Evolutionary conservation across 1,284 basidiomycete genomes (phyloP).

Genomic region (Ustilago loliicola): DNA sequence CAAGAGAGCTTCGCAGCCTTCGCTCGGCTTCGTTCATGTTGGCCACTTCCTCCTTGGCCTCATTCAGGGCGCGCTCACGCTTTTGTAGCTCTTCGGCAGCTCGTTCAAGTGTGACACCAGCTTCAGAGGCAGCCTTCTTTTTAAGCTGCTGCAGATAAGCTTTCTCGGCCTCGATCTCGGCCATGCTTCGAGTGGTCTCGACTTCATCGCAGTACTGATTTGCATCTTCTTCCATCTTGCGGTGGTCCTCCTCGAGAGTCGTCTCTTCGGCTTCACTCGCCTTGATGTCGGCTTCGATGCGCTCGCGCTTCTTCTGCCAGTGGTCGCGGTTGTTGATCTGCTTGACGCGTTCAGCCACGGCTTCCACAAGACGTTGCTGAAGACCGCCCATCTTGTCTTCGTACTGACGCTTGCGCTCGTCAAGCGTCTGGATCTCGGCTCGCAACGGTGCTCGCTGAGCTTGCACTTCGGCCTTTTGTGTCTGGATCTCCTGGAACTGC

Average conservation of each 20-base stretch:
- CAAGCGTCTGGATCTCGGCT: constrained; percentile 66
- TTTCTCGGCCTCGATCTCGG: constrained; percentile 75
- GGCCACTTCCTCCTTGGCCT: constrained; percentile 76
- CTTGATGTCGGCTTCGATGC: constrained; percentile 42
- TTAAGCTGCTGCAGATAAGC: constrained; percentile 80
- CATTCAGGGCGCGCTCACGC: constrained; percentile 52
- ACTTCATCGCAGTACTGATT: constrained; percentile 76
- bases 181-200: constrained; percentile 75
- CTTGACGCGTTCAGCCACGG: constrained; percentile 65
- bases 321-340: constrained; percentile 52
- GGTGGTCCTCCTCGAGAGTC: constrained; percentile 74
- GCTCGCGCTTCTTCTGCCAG: constrained; percentile 45
- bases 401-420: constrained; percentile 28
- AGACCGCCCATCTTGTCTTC: constrained; percentile 37
- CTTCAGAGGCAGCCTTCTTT: constrained; percentile 74
- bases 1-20: constrained; percentile 29
- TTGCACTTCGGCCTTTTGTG: constrained; percentile 41
- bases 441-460: constrained; percentile 67
- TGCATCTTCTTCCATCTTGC: constrained; percentile 73
- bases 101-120: constrained; percentile 83
- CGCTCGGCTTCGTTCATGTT: constrained; percentile 73
- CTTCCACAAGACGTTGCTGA: constrained; percentile 50
- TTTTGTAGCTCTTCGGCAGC: constrained; percentile 79
- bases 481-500: constrained; percentile 54
- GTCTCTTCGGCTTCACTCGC: constrained; percentile 73